Conservation (phyloP, 1,139 yeast genomes). For the Lodderomyces metapsilosis region DNA sequence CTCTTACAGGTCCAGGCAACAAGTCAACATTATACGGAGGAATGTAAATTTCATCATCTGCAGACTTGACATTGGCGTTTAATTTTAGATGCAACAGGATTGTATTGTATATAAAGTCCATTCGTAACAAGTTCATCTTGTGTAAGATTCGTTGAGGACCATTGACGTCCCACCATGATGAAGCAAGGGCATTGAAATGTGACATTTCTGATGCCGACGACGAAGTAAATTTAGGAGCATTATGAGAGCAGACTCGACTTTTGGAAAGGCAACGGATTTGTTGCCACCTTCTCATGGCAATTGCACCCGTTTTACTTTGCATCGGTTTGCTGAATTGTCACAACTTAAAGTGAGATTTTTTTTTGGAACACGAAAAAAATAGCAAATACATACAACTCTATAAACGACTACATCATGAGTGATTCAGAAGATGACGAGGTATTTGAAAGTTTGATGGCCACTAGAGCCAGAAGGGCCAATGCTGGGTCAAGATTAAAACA, state of each 20-base stretch:
- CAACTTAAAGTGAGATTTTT: too few relatives aligned
- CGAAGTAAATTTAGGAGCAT: constrained; percentile 2
- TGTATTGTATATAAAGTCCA: constrained; percentile 78
- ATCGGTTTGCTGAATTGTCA: constrained; percentile 64
- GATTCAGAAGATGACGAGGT: constrained; percentile 27
- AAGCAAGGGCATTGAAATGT: constrained; percentile 84
- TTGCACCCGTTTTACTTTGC: background rate
- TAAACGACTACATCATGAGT: constrained; percentile 15
- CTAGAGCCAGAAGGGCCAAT: constrained; percentile 76
- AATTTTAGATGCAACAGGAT: constrained; percentile 48
- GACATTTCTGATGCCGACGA: constrained; percentile 51
- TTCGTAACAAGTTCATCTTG: constrained; percentile 85
- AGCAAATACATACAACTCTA: too few relatives aligned
- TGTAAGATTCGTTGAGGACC: constrained; percentile 94
- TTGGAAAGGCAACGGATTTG: background rate
- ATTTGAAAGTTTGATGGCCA: constrained; percentile 52
- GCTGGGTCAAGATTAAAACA: constrained; percentile 86
- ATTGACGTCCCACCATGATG: constrained; percentile 93
- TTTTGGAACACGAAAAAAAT: too few relatives aligned
- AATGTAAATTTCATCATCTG: constrained; percentile 56
- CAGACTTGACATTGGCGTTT: constrained; percentile 33
- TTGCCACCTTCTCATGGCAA: background rate
- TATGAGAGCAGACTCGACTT: background rate
- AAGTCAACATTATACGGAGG: constrained; percentile 77
- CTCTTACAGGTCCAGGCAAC: constrained; percentile 55